Conservation (phyloP, 108 stramenopile species). For the Fistulifera pelliculosa region DNA sequence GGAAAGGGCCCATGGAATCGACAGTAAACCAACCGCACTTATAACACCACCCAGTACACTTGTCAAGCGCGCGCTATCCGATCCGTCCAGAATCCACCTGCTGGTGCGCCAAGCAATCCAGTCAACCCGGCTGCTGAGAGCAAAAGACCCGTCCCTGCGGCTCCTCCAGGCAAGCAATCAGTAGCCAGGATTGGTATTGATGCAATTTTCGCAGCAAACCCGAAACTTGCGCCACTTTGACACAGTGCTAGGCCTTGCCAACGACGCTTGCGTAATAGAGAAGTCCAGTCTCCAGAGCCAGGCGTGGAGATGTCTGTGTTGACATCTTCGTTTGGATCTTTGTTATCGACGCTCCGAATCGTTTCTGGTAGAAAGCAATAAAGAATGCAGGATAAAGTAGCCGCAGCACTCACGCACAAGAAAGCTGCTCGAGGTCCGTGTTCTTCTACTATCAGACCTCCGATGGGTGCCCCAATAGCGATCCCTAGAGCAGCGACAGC, state of each 20-base stretch:
- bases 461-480: slow-evolving; percentile 62
- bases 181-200: slow-evolving; percentile 56
- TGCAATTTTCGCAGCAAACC: slow-evolving; percentile 71
- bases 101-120: slow-evolving; percentile 56
- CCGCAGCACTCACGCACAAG: slow-evolving; percentile 64
- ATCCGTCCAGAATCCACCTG: slow-evolving; percentile 51
- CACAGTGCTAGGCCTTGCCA: slow-evolving; percentile 56
- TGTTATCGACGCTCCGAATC: background rate
- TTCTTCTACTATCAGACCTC: slow-evolving; percentile 49
- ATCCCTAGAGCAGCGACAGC: slow-evolving; percentile 56
- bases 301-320: slow-evolving; percentile 4
- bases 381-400: slow-evolving; percentile 30
- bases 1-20: slow-evolving; percentile 41
- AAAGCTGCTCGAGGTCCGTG: slow-evolving; percentile 54
- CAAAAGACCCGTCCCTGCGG: slow-evolving; percentile 49
- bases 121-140: slow-evolving; percentile 59
- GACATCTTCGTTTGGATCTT: no score
- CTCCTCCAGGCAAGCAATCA: slow-evolving; percentile 42
- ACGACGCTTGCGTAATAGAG: slow-evolving; percentile 29
- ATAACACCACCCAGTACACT: slow-evolving; percentile 40
- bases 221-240: slow-evolving; percentile 54
- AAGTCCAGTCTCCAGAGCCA: slow-evolving; percentile 31
- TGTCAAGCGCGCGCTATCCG: slow-evolving; percentile 23
- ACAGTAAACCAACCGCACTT: slow-evolving; percentile 26
- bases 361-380: slow-evolving; percentile 67